These are phyloP conservation scores for Leccinum boreale DNA, from an alignment of 768 basidiomycete species.

Conservation along the genomic window DNA sequence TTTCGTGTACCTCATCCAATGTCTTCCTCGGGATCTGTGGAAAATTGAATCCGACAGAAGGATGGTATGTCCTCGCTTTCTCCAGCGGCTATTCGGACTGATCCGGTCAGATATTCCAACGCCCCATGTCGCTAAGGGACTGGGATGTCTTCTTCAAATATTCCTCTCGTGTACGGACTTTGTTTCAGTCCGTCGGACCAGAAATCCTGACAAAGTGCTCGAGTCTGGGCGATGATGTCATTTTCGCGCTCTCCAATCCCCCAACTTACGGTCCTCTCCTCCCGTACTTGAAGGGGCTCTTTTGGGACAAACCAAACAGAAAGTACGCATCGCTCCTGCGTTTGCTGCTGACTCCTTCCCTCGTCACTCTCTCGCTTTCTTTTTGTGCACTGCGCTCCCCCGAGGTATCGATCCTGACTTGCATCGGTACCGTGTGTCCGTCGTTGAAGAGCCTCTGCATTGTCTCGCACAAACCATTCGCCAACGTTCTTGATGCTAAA, in stretches of 20 bases:
- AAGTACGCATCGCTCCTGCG: constrained; percentile 19
- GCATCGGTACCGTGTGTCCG: constrained; percentile 21
- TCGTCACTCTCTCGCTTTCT: constrained; percentile 13
- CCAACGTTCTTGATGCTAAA: constrained; percentile 4
- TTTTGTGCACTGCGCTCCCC: constrained; percentile 9
- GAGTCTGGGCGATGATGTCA: constrained; percentile 17
- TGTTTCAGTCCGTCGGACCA: constrained; percentile 2
- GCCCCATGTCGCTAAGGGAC: constrained; percentile 26
- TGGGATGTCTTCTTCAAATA: constrained; percentile 29
- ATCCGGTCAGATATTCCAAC: constrained; percentile 19
- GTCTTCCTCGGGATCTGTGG: constrained; percentile 31
- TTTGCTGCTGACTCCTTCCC: constrained; percentile 21
- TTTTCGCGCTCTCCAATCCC: constrained; percentile 25
- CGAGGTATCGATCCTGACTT: constrained; percentile 19
- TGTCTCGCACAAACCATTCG: neutral
- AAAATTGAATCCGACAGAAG: constrained; percentile 6
- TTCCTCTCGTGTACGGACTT: constrained; percentile 19
- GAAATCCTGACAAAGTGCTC: neutral
- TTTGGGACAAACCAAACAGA: constrained; percentile 15
- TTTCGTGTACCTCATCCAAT: constrained; percentile 20
- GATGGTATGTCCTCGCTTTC: constrained; percentile 11
- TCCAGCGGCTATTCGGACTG: neutral
- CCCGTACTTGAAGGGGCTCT: constrained; percentile 20
- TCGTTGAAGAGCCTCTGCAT: constrained; percentile 15
- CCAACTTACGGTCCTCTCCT: constrained; percentile 20